A percentile compares a stretch with the other conserved stretches of the same genome.
Conservation (phyloP, 441 rosid genomes). For the Pelargonium cotyledonis region DNA sequence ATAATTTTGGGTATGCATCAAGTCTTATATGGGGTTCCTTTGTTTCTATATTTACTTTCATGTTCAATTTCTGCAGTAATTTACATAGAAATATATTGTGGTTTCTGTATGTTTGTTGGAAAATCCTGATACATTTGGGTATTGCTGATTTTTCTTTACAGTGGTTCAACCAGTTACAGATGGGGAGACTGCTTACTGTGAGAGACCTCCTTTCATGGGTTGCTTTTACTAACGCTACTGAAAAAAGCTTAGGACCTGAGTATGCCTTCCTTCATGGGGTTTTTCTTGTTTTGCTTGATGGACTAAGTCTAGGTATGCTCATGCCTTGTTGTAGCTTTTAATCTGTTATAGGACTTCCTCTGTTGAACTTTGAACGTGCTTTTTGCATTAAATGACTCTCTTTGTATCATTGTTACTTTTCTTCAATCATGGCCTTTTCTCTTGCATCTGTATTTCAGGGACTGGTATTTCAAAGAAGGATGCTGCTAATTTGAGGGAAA, state of each 20-base stretch:
- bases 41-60: neutral
- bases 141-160: slow-evolving; percentile 30
- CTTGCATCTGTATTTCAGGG: slow-evolving; percentile 35
- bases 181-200: slow-evolving; percentile 83
- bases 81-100: neutral
- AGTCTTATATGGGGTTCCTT: too few relatives aligned
- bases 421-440: slow-evolving; percentile 3
- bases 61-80: neutral
- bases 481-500: slow-evolving; percentile 52
- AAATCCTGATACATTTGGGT: slow-evolving; percentile 13
- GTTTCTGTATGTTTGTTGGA: neutral
- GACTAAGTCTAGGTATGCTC: slow-evolving; percentile 71
- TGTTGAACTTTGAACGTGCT: neutral
- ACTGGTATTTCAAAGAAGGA: slow-evolving; percentile 68
- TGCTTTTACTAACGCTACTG: slow-evolving; percentile 54
- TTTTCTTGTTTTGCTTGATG: slow-evolving; percentile 95
- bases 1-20: too few relatives aligned
- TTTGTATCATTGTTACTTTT: neutral
- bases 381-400: neutral
- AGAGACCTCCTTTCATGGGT: slow-evolving; percentile 98
- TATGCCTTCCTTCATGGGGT: slow-evolving; percentile 78
- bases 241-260: slow-evolving; percentile 51
- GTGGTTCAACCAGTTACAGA: slow-evolving; percentile 81
- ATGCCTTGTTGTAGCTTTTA: neutral
- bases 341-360: neutral